Percentiles rank a stretch among this genome's conserved stretches.
phyloP scores from a whole-genome alignment of 1,284 basidiomycete species.

The Filobasidium uniguttulatum region DNA sequence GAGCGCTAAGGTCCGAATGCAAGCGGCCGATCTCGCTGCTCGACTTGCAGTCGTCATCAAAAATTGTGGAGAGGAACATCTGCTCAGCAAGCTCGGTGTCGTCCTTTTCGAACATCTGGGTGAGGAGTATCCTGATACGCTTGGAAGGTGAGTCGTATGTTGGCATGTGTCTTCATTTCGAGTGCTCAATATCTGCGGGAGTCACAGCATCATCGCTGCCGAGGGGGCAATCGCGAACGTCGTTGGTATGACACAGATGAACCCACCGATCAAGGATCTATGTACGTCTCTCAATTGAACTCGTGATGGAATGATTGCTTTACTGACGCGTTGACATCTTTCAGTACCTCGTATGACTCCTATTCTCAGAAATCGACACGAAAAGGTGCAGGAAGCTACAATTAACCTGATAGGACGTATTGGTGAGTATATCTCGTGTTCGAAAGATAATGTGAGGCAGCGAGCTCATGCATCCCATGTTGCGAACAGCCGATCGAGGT shows the following conservation, averaged over 20 bases:
- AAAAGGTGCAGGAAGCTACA: constrained; percentile 98
- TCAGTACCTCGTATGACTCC: constrained; percentile 97
- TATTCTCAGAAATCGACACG: constrained; percentile 94
- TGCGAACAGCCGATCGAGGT: constrained; percentile 78
- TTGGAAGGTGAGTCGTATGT: constrained; percentile 48
- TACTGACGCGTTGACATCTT: constrained; percentile 14
- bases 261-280: constrained; percentile 96
- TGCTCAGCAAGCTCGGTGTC: constrained; percentile 89
- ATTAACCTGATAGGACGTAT: constrained; percentile 99
- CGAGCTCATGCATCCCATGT: constrained; percentile 12
- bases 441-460: background rate
- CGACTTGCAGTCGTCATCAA: constrained; percentile 95
- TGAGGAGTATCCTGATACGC: constrained; percentile 97
- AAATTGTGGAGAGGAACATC: constrained; percentile 90
- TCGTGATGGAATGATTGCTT: background rate
- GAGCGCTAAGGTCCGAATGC: constrained; percentile 95
- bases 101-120: constrained; percentile 97
- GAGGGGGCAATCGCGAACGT: constrained; percentile 98
- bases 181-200: background rate
- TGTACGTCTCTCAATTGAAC: constrained; percentile 27
- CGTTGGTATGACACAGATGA: constrained; percentile 99
- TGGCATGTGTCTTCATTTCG: background rate
- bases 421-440: constrained; percentile 41
- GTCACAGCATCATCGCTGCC: constrained; percentile 81
- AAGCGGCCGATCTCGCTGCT: constrained; percentile 92